Percentiles rank a stretch among this genome's conserved stretches.
These are phyloP conservation scores for Solanum tarapatanum DNA, from an alignment of 257 asterid genomes.

Conservation along the genomic window DNA sequence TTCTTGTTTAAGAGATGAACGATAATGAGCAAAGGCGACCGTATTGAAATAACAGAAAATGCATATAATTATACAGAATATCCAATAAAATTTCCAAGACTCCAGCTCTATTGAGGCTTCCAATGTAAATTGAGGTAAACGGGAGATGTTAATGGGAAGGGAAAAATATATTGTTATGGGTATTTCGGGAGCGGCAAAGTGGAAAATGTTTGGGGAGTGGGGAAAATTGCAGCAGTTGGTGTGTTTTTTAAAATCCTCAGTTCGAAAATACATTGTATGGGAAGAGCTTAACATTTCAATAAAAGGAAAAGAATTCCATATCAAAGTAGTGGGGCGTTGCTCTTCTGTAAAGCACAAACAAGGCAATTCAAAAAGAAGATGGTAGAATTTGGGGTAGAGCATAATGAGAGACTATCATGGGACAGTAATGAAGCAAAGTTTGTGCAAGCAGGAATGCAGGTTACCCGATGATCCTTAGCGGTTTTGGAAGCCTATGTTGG, in stretches of 20 bases:
- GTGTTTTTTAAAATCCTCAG: too few relatives aligned
- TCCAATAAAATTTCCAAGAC: background rate
- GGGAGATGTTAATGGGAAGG: background rate
- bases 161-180: background rate
- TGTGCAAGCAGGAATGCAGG: background rate
- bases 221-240: background rate
- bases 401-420: background rate
- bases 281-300: background rate
- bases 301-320: too few relatives aligned
- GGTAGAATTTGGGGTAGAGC: too few relatives aligned
- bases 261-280: too few relatives aligned
- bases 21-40: background rate
- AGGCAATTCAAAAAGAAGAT: too few relatives aligned
- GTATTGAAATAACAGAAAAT: too few relatives aligned
- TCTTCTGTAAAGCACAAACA: too few relatives aligned
- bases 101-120: background rate
- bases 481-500: background rate
- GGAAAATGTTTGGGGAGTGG: background rate
- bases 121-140: too few relatives aligned
- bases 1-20: background rate
- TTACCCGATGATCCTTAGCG: background rate
- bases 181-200: background rate
- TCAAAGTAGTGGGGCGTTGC: too few relatives aligned
- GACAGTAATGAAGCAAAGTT: background rate
- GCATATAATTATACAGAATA: too few relatives aligned